A percentile compares a stretch with the other conserved stretches of the same genome.
phyloP scores from a whole-genome alignment of 2,329 filamentous ascomycete species.

The Colletotrichum salicis region DNA sequence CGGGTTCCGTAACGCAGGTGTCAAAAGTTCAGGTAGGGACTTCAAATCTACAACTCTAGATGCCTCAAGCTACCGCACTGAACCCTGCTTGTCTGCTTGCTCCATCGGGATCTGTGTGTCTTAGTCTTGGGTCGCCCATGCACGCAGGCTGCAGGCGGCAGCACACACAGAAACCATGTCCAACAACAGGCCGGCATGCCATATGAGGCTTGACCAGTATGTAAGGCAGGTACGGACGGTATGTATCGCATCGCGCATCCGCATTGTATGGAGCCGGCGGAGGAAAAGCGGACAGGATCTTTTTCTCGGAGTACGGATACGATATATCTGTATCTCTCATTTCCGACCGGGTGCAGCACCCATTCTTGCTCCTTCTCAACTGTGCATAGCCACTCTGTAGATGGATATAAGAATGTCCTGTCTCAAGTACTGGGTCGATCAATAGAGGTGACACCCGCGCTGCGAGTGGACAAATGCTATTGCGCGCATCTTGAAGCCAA shows the following conservation, averaged over 20 bases:
- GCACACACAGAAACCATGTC: background rate
- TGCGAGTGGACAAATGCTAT: background rate
- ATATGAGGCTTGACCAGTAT: background rate
- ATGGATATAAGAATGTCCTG: too few species aligned
- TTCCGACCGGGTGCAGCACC: background rate
- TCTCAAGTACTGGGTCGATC: too few species aligned
- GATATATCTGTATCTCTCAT: background rate
- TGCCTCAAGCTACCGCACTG: conserved; percentile 7
- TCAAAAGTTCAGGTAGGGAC: background rate
- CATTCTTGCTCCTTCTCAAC: too few species aligned
- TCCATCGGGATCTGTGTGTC: background rate
- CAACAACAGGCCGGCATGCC: background rate
- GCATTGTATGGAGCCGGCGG: background rate
- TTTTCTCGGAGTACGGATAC: too few species aligned
- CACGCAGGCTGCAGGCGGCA: background rate
- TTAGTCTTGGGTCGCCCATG: background rate
- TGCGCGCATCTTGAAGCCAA: background rate
- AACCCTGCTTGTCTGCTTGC: conserved; percentile 11
- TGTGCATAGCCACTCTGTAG: too few species aligned
- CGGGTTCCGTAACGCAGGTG: background rate
- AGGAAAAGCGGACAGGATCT: background rate
- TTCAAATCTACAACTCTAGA: background rate
- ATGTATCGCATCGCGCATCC: too few species aligned
- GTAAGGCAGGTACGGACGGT: too few species aligned
- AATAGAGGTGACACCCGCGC: background rate